Evolutionary conservation across 164 flowering plant species (phyloP).

Genomic region (Magnolia changhungtana): DNA sequence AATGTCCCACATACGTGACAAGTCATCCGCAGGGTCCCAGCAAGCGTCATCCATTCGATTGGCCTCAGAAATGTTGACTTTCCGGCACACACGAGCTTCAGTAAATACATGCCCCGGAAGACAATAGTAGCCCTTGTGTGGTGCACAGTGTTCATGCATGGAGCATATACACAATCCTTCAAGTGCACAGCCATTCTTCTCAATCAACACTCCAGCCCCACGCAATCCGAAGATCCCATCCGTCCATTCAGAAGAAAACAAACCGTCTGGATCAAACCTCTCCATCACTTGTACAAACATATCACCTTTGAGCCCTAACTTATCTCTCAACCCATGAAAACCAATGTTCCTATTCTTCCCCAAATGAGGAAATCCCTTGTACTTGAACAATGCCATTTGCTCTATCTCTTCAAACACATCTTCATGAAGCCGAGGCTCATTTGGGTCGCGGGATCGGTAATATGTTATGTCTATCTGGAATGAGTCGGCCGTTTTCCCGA

Average conservation of each 20-base stretch:
- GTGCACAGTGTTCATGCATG: slow-evolving; percentile 12
- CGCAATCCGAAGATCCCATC: background rate
- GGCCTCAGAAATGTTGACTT: background rate
- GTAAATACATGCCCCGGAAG: slow-evolving; percentile 5
- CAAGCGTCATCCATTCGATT: too few species aligned
- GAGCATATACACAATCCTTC: slow-evolving; percentile 16
- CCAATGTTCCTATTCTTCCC: slow-evolving; percentile 15
- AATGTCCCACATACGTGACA: too few species aligned
- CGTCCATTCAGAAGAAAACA: background rate
- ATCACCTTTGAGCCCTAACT: background rate
- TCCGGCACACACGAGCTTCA: slow-evolving; percentile 8
- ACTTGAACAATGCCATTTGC: slow-evolving; percentile 17
- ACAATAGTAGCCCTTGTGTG: slow-evolving; percentile 10
- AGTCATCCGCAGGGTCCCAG: too few species aligned
- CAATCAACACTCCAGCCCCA: background rate
- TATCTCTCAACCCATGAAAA: background rate
- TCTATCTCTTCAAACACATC: slow-evolving; percentile 15
- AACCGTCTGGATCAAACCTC: slow-evolving; percentile 11
- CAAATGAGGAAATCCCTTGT: slow-evolving; percentile 13
- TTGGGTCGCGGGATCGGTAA: slow-evolving; percentile 8
- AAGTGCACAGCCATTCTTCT: slow-evolving; percentile 8
- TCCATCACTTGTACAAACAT: slow-evolving; percentile 5
- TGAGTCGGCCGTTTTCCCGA: slow-evolving; percentile 11
- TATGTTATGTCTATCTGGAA: slow-evolving; percentile 12
- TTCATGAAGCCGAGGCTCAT: slow-evolving; percentile 8